Base-by-base conservation (phyloP, 768 basidiomycete genomes). In the Postia placenta region DNA sequence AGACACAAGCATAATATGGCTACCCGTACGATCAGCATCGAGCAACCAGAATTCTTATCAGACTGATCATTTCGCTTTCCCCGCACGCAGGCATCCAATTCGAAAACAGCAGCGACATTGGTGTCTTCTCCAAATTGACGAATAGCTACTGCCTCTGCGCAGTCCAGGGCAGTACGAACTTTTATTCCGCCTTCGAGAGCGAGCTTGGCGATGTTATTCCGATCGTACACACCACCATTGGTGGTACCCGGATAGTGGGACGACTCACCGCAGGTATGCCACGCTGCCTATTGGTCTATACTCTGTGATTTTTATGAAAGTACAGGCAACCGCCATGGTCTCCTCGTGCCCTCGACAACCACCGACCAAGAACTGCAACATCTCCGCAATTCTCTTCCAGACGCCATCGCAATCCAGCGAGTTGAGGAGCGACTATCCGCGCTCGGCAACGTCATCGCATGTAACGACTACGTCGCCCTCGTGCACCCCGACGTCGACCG, bases 301-400 rank as follows among this genome's bases (percentile, higher is more conserved):
- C 30, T 15, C 30, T 25, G 19, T 14, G 14, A 44, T 38, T 33
- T 33, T 33, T 33, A 7, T 7, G 30, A 15, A 33, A 44, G 45
- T 19, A 1, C 23, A 87, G 92, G 93, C 50, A 99, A 99, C 72
- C 83, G 92, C 56, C 94, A 99, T 67, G 96, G 96, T 48, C 81
- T 99, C 24, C 89, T 99, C 52, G 92, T 99, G 20, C 96, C 96
- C 7, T 83, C 89, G 45, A 84, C 92, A 47, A 94, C 96, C 42
- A 94, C 94, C 44, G 96, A 98, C 66, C 96, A 98, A 64, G 96
- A 99, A 66, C 81, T 98, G 1, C 96, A 97, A 67, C 96, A 99
- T 67, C 78, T 99, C 49, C 87, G 96, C 27, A 99, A 98, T 64
- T 81, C 93, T 9, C 78, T 98, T 27, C 96, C 96, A 3, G 92